phyloP scores from a whole-genome alignment of 1,284 basidiomycete species.

The Pisolithus thermaeus region DNA sequence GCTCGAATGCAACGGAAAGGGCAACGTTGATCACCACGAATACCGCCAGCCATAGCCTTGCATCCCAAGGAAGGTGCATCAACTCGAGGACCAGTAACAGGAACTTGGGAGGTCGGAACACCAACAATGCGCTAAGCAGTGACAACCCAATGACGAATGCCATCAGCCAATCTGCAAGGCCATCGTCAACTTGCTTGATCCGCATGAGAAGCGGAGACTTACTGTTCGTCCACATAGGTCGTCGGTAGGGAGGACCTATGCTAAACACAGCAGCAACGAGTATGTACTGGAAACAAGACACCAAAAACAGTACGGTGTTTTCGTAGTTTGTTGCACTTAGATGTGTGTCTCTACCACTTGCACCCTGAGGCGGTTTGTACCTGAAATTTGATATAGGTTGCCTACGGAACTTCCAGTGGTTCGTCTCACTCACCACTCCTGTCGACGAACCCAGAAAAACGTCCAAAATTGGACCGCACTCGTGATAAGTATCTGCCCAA shows the following conservation, averaged over 20 bases:
- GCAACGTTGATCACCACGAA: conserved; percentile 73
- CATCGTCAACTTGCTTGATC: conserved; percentile 3
- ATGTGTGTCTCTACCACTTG: conserved; percentile 52
- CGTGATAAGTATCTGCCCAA: conserved; percentile 91
- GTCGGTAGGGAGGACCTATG: conserved; percentile 95
- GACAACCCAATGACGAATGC: conserved; percentile 61
- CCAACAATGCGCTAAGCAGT: conserved; percentile 68
- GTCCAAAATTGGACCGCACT: conserved; percentile 81
- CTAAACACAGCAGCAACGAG: conserved; percentile 95
- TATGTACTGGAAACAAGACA: conserved; percentile 98
- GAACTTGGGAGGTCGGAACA: conserved; percentile 63
- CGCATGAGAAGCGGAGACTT: conserved; percentile 22
- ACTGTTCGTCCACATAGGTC: conserved; percentile 95
- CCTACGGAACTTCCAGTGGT: background rate
- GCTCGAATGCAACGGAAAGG: conserved; percentile 76
- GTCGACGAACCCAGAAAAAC: conserved; percentile 83
- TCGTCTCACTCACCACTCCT: conserved; percentile 59
- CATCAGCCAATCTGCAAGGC: conserved; percentile 67
- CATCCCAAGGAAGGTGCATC: conserved; percentile 68
- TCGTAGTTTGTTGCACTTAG: conserved; percentile 91
- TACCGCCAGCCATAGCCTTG: conserved; percentile 64
- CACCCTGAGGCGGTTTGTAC: conserved; percentile 64
- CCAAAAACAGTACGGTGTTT: conserved; percentile 88
- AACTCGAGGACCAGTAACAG: conserved; percentile 72
- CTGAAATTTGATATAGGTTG: conserved; percentile 23